Conservation (phyloP, 495 filamentous ascomycete species). For the Geopyxis carbonaria region DNA sequence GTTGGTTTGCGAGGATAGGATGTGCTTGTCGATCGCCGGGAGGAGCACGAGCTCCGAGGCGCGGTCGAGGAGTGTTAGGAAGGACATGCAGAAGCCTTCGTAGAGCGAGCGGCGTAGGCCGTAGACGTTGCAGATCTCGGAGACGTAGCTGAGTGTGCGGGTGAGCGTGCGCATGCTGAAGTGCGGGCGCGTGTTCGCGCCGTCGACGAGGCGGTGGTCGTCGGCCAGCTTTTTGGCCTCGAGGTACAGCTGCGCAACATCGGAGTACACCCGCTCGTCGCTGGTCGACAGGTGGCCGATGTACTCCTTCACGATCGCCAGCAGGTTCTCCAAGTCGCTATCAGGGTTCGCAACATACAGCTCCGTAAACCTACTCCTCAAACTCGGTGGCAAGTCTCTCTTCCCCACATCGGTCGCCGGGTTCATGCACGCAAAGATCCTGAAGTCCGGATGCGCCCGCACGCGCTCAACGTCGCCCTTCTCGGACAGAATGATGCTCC, state of each 20-base stretch:
- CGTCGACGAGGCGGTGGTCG: conserved; percentile 73
- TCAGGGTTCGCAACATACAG: conserved; percentile 84
- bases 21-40: conserved; percentile 63
- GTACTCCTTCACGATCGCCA: conserved; percentile 72
- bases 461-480: conserved; percentile 79
- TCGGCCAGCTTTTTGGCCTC: conserved; percentile 68
- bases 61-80: conserved; percentile 65
- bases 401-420: conserved; percentile 95
- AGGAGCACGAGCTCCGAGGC: conserved; percentile 60
- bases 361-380: conserved; percentile 81
- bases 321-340: conserved; percentile 59
- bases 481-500: conserved; percentile 78
- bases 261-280: conserved; percentile 48
- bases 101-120: conserved; percentile 74
- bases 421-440: conserved; percentile 98
- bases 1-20: conserved; percentile 52
- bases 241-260: conserved; percentile 71
- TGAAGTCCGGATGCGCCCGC: conserved; percentile 77
- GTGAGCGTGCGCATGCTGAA: conserved; percentile 95
- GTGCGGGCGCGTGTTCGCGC: conserved; percentile 81
- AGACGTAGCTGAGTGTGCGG: conserved; percentile 68
- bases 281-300: conserved; percentile 49
- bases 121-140: conserved; percentile 67
- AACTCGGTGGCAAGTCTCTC: conserved; percentile 69
- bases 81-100: conserved; percentile 98